Percentiles rank a stretch among this genome's conserved stretches.
Conservation (phyloP, 2,329 filamentous ascomycete species). For the Capronia americana region DNA sequence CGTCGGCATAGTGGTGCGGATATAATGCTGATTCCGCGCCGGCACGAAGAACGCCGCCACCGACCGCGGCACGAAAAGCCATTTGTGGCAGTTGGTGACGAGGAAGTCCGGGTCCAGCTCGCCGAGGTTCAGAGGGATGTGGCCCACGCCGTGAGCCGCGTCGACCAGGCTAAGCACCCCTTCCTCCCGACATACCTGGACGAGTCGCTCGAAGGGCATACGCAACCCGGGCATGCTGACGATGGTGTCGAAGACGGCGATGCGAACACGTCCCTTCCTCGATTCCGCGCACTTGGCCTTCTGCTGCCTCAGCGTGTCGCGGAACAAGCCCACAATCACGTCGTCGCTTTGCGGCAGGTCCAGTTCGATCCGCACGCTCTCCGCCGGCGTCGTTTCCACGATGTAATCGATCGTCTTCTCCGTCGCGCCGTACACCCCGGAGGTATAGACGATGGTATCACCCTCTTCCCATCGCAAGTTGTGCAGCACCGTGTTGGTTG, state of each 20-base stretch:
- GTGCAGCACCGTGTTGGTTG: conserved; percentile 76
- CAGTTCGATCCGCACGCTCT: conserved; percentile 65
- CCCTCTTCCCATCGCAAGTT: conserved; percentile 71
- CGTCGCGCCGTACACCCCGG: conserved; percentile 77
- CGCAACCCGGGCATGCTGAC: conserved; percentile 77
- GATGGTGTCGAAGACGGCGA: conserved; percentile 80
- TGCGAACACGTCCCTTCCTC: conserved; percentile 59
- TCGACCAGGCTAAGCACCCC: conserved; percentile 77
- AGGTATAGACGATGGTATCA: conserved; percentile 71
- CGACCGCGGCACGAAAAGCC: conserved; percentile 79
- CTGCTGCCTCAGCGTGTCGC: conserved; percentile 39
- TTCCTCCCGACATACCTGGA: conserved; percentile 66
- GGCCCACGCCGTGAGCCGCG: conserved; percentile 82
- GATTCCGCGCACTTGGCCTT: conserved; percentile 60
- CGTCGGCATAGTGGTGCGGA: conserved; percentile 77
- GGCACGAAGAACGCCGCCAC: conserved; percentile 83
- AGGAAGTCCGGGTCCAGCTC: conserved; percentile 80
- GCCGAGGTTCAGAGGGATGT: conserved; percentile 72
- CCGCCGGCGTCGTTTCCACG: conserved; percentile 64
- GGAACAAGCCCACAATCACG: conserved; percentile 67
- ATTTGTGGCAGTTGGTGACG: conserved; percentile 85
- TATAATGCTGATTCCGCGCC: conserved; percentile 72
- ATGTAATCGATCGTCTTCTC: conserved; percentile 76
- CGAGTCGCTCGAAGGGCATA: conserved; percentile 76
- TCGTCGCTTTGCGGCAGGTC: conserved; percentile 72